These are phyloP conservation scores for Candida sojae DNA, from an alignment of 1,139 yeast species.

Conservation along the genomic window DNA sequence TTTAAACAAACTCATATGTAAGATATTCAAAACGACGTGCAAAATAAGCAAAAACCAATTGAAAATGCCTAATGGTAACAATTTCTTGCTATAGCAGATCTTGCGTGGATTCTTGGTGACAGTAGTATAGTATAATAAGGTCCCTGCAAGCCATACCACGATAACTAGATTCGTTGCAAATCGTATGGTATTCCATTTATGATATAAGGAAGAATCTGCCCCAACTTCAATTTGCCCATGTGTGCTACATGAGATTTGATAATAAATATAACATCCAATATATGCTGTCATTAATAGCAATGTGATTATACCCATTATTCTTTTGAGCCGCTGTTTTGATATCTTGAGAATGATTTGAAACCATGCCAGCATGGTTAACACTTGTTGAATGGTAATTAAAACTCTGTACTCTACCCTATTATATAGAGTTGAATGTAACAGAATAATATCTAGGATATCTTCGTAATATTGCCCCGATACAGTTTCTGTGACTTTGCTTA, in stretches of 20 bases:
- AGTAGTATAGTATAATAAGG: conserved; percentile 31
- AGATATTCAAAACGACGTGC: conserved; percentile 30
- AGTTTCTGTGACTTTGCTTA: conserved; percentile 36
- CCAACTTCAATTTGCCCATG: conserved; percentile 7
- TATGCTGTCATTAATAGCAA: conserved; percentile 20
- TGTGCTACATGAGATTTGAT: conserved; percentile 15
- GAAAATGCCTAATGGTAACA: conserved; percentile 44
- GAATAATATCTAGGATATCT: conserved; percentile 40
- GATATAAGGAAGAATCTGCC: conserved; percentile 5
- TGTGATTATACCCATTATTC: conserved; percentile 21
- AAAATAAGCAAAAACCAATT: conserved; percentile 33
- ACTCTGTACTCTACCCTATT: conserved; percentile 29
- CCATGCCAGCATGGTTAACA: conserved; percentile 42
- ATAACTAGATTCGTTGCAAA: conserved; percentile 24
- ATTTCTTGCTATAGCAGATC: conserved; percentile 34
- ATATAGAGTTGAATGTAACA: conserved; percentile 31
- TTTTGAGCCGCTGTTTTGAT: conserved; percentile 22
- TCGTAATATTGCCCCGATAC: conserved; percentile 35
- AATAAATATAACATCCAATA: conserved; percentile 20
- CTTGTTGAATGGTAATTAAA: conserved; percentile 30
- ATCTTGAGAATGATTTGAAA: conserved; percentile 35
- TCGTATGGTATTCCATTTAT: conserved; percentile 26
- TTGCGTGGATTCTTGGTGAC: conserved; percentile 31
- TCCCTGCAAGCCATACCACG: conserved; percentile 27
- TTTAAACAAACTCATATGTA: conserved; percentile 27